These are phyloP conservation scores for Jatropha multifida DNA, from an alignment of 441 rosid genomes.

Conservation along the genomic window DNA sequence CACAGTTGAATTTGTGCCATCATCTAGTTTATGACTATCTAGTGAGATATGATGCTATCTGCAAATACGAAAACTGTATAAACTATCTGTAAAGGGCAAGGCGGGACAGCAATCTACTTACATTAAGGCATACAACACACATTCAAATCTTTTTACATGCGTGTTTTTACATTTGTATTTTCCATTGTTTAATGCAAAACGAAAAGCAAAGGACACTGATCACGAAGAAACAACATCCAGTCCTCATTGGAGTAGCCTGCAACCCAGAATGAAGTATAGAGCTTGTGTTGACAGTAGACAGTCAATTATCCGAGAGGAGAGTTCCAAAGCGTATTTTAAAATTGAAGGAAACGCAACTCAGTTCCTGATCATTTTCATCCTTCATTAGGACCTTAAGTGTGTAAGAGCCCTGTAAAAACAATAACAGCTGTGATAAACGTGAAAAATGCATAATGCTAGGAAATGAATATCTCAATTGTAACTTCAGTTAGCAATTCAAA, in stretches of 20 bases:
- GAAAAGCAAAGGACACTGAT: neutral
- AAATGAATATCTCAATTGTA: neutral
- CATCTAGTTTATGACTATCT: too few relatives aligned
- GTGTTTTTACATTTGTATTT: neutral
- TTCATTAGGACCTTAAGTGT: neutral
- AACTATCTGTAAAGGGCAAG: neutral
- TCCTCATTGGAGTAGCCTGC: neutral
- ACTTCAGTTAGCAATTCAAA: neutral
- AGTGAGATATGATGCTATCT: neutral
- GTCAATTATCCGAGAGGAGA: neutral
- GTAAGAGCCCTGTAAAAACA: neutral
- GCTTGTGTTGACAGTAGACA: neutral
- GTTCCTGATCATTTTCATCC: neutral
- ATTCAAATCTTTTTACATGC: neutral
- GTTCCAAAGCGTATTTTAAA: neutral
- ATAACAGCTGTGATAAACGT: neutral
- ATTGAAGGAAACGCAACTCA: slow-evolving; percentile 7
- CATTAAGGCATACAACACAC: neutral
- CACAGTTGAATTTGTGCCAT: too few relatives aligned
- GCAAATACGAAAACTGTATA: neutral
- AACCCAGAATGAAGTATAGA: neutral
- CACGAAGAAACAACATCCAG: neutral
- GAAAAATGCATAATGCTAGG: neutral
- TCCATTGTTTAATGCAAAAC: neutral
- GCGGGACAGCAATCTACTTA: neutral